A percentile compares a stretch with the other conserved stretches of the same genome.
Conservation (phyloP, 345 rosid genomes). For the Euphorbia pulcherrima region DNA sequence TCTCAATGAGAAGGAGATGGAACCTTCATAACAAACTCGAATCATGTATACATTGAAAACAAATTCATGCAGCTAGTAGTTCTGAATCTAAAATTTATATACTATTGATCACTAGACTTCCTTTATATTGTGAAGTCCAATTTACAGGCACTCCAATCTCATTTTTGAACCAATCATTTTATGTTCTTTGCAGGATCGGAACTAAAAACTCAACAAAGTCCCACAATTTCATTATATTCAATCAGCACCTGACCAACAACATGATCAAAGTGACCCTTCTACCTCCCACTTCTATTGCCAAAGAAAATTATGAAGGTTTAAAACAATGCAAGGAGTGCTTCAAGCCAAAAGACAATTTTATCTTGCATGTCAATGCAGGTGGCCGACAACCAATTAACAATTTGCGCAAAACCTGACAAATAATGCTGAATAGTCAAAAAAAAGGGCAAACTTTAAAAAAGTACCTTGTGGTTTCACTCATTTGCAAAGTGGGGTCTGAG, state of each 20-base stretch:
- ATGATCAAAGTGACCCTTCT: background rate
- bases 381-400: background rate
- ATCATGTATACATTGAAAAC: background rate
- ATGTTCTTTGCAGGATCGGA: background rate
- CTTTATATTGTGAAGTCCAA: background rate
- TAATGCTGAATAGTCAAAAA: background rate
- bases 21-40: background rate
- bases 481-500: no score
- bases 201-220: background rate
- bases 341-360: background rate
- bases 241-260: background rate
- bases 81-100: background rate
- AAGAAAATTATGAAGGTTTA: background rate
- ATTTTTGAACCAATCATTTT: background rate
- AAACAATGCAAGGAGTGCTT: background rate
- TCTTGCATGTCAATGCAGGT: background rate
- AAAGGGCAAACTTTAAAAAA: no score
- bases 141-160: background rate
- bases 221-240: background rate
- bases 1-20: background rate
- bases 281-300: background rate
- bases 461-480: no score
- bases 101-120: background rate
- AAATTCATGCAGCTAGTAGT: background rate
- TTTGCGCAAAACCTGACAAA: background rate